Conservation (phyloP, 2,329 filamentous ascomycete species). For the Diaporthe destruens region DNA sequence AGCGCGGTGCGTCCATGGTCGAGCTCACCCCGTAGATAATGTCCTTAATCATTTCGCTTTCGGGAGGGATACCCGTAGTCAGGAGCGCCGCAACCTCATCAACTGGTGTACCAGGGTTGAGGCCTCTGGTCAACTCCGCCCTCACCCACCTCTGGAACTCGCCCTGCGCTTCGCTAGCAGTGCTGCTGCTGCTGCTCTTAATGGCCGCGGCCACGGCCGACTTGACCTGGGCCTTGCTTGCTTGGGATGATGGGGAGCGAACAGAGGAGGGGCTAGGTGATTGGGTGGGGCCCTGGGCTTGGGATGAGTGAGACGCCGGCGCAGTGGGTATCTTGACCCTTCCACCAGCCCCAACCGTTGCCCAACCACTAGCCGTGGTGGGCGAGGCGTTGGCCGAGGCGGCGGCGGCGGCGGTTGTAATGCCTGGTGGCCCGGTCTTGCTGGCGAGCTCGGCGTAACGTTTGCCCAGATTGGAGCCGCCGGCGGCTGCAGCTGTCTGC, state of each 20-base stretch:
- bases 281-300: slow-evolving; percentile 51
- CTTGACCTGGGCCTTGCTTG: slow-evolving; percentile 51
- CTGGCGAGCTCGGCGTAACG: slow-evolving; percentile 95
- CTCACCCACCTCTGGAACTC: slow-evolving; percentile 96
- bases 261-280: slow-evolving; percentile 56
- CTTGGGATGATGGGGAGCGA: slow-evolving; percentile 29
- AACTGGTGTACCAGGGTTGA: slow-evolving; percentile 68
- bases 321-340: slow-evolving; percentile 84
- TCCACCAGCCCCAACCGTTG: slow-evolving; percentile 92
- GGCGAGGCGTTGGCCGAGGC: slow-evolving; percentile 39
- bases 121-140: slow-evolving; percentile 81
- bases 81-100: slow-evolving; percentile 85
- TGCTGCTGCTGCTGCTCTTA: slow-evolving; percentile 55
- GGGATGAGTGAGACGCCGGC: slow-evolving; percentile 58
- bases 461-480: slow-evolving; percentile 72
- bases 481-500: slow-evolving; percentile 61
- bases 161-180: slow-evolving; percentile 74
- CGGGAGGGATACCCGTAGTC: slow-evolving; percentile 65
- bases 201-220: slow-evolving; percentile 52
- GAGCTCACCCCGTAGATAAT: slow-evolving; percentile 94
- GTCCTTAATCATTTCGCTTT: slow-evolving; percentile 55
- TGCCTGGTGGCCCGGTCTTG: slow-evolving; percentile 65
- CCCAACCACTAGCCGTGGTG: slow-evolving; percentile 76
- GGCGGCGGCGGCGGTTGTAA: slow-evolving; percentile 54
- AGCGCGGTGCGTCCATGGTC: slow-evolving; percentile 90